Evolutionary conservation across 2,329 filamentous ascomycete species (phyloP).

Genomic region (Blastomyces parvus): DNA sequence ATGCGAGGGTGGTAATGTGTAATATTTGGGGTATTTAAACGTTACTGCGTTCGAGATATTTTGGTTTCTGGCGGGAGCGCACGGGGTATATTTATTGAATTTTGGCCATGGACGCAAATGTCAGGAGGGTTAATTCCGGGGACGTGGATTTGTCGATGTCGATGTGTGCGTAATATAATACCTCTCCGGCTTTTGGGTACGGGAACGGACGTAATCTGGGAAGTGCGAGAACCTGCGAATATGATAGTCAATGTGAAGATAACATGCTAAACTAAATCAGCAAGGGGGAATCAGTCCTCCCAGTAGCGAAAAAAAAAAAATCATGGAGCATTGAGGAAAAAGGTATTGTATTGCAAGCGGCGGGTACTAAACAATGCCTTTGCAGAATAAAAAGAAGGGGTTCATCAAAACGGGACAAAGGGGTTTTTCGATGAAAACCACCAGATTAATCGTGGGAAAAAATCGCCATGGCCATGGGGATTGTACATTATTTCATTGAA

Average conservation of each 20-base stretch:
- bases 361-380: conserved; percentile 11
- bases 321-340: neutral
- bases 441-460: neutral
- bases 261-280: neutral
- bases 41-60: neutral
- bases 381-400: conserved; percentile 5
- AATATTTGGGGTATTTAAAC: neutral
- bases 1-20: too few relatives aligned
- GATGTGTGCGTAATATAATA: neutral
- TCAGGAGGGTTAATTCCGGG: neutral
- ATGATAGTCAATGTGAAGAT: neutral
- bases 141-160: neutral
- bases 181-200: neutral
- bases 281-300: neutral
- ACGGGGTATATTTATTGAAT: neutral
- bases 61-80: neutral
- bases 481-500: conserved; percentile 9
- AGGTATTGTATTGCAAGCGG: conserved; percentile 13
- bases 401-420: neutral
- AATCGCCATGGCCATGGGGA: conserved; percentile 1
- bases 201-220: neutral
- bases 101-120: neutral
- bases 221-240: neutral
- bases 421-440: neutral
- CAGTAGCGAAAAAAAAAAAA: neutral